A percentile compares a stretch with the other conserved stretches of the same genome.
Conservation (phyloP, 257 asterid genomes). For the Ajuga chamaepitys region DNA sequence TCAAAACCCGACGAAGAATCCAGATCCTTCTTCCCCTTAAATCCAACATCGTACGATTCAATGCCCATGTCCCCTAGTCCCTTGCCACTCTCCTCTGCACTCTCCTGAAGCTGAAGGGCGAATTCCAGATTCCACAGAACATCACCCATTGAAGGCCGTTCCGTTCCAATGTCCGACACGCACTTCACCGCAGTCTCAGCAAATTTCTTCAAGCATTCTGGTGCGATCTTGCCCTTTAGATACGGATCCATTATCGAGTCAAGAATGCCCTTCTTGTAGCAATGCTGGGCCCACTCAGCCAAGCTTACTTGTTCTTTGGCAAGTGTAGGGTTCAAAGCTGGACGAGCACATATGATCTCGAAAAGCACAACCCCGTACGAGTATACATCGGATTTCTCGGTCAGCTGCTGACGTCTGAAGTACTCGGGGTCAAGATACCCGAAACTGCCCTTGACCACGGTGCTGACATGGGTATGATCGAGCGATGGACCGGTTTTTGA, state of each 20-base stretch:
- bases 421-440: conserved; percentile 90
- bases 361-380: conserved; percentile 74
- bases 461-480: conserved; percentile 86
- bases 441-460: conserved; percentile 82
- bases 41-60: conserved; percentile 32
- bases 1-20: conserved; percentile 48
- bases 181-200: conserved; percentile 91
- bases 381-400: conserved; percentile 81
- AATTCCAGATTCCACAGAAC: conserved; percentile 93
- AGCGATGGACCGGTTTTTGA: conserved; percentile 85
- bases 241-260: conserved; percentile 74
- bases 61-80: conserved; percentile 37
- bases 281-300: conserved; percentile 89
- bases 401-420: conserved; percentile 79
- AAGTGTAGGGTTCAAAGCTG: conserved; percentile 71
- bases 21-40: conserved; percentile 54
- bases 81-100: conserved; percentile 78
- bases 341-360: conserved; percentile 82
- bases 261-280: conserved; percentile 67
- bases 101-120: conserved; percentile 88
- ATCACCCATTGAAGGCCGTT: conserved; percentile 90
- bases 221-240: conserved; percentile 85
- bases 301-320: conserved; percentile 86
- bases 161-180: conserved; percentile 69
- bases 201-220: conserved; percentile 78